These are phyloP conservation scores for Fraxinus velutina DNA, from an alignment of 305 asterid species.

Conservation along the genomic window DNA sequence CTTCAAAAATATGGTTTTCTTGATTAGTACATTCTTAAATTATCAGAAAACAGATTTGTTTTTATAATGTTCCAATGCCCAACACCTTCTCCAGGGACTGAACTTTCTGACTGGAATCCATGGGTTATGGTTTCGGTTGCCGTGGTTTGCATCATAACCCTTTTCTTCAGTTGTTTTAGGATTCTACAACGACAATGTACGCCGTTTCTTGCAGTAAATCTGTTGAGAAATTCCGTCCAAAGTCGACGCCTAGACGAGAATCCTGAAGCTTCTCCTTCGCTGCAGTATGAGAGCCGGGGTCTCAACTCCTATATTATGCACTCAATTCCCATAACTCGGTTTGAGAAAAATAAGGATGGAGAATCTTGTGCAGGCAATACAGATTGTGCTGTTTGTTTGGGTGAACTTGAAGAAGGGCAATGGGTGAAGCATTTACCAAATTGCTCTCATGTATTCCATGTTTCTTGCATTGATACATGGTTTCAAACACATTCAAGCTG, in stretches of 20 bases:
- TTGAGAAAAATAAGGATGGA: slow-evolving; percentile 28
- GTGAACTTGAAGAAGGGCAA: slow-evolving; percentile 52
- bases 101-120: slow-evolving; percentile 51
- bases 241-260: slow-evolving; percentile 40
- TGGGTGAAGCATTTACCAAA: slow-evolving; percentile 49
- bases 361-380: not conserved
- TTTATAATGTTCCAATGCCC: slow-evolving; percentile 38
- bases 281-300: slow-evolving; percentile 40
- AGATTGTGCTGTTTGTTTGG: slow-evolving; percentile 57
- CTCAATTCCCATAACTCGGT: slow-evolving; percentile 52
- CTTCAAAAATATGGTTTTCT: slow-evolving; percentile 3
- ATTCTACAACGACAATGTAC: slow-evolving; percentile 36
- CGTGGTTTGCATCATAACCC: slow-evolving; percentile 41
- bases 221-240: slow-evolving; percentile 30
- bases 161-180: slow-evolving; percentile 45
- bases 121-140: slow-evolving; percentile 40
- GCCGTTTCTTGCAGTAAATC: slow-evolving; percentile 6
- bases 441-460: slow-evolving; percentile 56
- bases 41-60: not conserved
- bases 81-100: slow-evolving; percentile 22
- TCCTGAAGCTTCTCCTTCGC: slow-evolving; percentile 45
- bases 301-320: slow-evolving; percentile 44
- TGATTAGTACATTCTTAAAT: not conserved
- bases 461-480: slow-evolving; percentile 64
- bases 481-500: slow-evolving; percentile 66